Conservation (phyloP, 2,329 filamentous ascomycete species). For the Xylaria sp. region DNA sequence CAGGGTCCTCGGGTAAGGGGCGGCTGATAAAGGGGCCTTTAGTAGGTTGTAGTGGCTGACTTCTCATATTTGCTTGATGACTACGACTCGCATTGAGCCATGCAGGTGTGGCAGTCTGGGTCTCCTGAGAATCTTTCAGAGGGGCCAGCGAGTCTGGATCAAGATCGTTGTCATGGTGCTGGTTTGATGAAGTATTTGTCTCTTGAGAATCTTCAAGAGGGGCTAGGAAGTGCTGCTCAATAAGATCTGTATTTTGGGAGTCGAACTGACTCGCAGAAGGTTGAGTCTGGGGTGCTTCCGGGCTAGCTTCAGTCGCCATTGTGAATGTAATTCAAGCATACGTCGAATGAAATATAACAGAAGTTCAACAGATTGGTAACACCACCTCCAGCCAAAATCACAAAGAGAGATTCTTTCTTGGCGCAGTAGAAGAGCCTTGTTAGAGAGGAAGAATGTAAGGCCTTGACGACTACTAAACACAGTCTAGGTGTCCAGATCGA, state of each 20-base stretch:
- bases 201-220: conserved; percentile 35
- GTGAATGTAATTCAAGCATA: background rate
- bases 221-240: conserved; percentile 34
- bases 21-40: conserved; percentile 34
- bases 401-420: background rate
- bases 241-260: conserved; percentile 15
- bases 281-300: background rate
- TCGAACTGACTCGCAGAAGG: background rate
- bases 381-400: too few relatives aligned
- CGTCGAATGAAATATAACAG: background rate
- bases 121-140: conserved; percentile 32
- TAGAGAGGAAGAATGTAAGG: background rate
- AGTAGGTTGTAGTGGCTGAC: background rate
- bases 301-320: conserved; percentile 25
- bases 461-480: background rate
- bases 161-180: conserved; percentile 1
- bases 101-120: conserved; percentile 1
- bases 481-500: background rate
- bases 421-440: too few relatives aligned
- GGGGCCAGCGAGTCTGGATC: conserved; percentile 30
- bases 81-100: background rate
- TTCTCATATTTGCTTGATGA: background rate
- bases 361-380: background rate
- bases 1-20: conserved; percentile 36
- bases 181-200: conserved; percentile 11